Base-by-base conservation (phyloP, 345 rosid species). In the Salix purpurea region DNA sequence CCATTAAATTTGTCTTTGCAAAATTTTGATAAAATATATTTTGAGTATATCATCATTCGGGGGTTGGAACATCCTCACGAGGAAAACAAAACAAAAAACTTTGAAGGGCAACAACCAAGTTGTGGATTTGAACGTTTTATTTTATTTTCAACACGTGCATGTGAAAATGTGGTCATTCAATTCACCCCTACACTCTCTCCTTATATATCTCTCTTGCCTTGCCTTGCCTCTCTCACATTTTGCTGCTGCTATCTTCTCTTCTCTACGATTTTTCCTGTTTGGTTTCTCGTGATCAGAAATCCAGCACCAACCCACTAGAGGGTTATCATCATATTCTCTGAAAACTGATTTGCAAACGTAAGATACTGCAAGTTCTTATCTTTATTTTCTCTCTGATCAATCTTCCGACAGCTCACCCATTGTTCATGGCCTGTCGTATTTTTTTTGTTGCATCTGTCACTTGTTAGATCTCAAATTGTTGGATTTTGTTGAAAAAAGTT, bases 61-160 rank as follows among this genome's bases (percentile, higher is more conserved):
- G 36, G 36, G 32, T 3, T 9, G 12, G 10, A 39, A 39, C 11
- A 9, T 40, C 12, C 2, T 39, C 34, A 32, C 5, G 4, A 13
- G 7, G 65, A 61, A 19, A 26, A 21, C 24, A 61, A n/a, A 28
- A 62, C 26, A 11, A 10, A 11, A 26, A 13, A 46, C 0, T 1
- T 44, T 12, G 50, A 46, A 46, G 50, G 50, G 18, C 50, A 23
- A 0, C 26, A 26, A 61, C 32, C 65, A 26, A 26, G 66, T 62
- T 23, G 66, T 26, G 30, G 30, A 46, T 46, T 46, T 46, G 50
- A 12, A 46, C 50, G 50, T 28, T 32, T 32, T 32, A 62, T 62
- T 13, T 62, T 23, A 24, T 16, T 32, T 56, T 19, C 4, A 58
- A 72, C 75, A 72, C 75, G 75, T 72, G 75, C 66, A 72, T 37